Evolutionary conservation across 495 filamentous ascomycete species (phyloP).

Genomic region (Podospora appendiculata): DNA sequence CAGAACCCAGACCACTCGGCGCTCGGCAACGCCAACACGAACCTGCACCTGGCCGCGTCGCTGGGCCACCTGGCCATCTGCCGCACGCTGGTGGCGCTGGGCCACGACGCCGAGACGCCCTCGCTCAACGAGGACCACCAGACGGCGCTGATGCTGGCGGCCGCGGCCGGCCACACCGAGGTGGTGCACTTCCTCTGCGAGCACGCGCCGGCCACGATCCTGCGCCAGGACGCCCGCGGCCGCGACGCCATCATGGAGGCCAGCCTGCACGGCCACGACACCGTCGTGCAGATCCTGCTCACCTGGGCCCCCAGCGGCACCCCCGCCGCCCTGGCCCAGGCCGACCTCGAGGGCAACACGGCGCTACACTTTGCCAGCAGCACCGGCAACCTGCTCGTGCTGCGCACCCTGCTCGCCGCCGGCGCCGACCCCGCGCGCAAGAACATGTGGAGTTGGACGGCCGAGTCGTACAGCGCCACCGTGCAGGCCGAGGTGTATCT

Average conservation of each 20-base stretch:
- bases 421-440: conserved; percentile 57
- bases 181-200: conserved; percentile 52
- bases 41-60: conserved; percentile 65
- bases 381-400: conserved; percentile 63
- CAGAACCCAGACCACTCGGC: conserved; percentile 59
- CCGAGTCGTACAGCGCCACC: conserved; percentile 63
- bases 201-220: conserved; percentile 32
- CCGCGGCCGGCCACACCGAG: conserved; percentile 47
- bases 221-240: conserved; percentile 48
- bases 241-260: conserved; percentile 52
- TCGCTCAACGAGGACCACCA: conserved; percentile 63
- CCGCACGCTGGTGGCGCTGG: conserved; percentile 41
- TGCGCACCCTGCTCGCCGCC: conserved; percentile 58
- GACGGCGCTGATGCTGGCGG: conserved; percentile 62
- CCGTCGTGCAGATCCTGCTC: conserved; percentile 51
- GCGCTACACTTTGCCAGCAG: conserved; percentile 62
- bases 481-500: conserved; percentile 72
- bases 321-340: conserved; percentile 35
- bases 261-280: conserved; percentile 47
- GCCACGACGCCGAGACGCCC: conserved; percentile 52
- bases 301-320: conserved; percentile 42
- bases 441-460: conserved; percentile 67
- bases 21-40: conserved; percentile 56
- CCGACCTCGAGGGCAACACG: conserved; percentile 65
- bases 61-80: conserved; percentile 60